These are phyloP conservation scores for Microbotryum intermedium DNA, from an alignment of 1,284 basidiomycete species.

Conservation along the genomic window DNA sequence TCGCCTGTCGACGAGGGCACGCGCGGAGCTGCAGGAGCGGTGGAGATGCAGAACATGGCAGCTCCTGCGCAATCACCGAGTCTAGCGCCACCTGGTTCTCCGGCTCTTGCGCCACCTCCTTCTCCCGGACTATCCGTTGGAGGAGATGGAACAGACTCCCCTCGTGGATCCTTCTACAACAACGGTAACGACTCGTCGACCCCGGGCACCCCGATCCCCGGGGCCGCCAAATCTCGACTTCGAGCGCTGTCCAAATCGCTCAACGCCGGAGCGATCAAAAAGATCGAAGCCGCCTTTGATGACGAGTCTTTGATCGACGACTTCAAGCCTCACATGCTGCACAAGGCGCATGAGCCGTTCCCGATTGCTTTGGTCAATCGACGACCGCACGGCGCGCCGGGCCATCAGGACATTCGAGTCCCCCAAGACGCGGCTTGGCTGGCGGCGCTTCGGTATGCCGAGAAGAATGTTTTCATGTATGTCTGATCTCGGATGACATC, in stretches of 20 bases:
- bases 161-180: not conserved
- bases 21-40: too few species aligned
- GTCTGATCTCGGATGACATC: constrained; percentile 24
- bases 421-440: constrained; percentile 71
- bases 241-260: constrained; percentile 29
- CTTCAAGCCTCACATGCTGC: constrained; percentile 51
- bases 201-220: constrained; percentile 12
- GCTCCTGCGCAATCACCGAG: too few species aligned
- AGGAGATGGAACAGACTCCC: not conserved
- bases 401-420: constrained; percentile 51
- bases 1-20: too few species aligned
- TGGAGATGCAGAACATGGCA: too few species aligned
- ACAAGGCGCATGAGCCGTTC: constrained; percentile 47
- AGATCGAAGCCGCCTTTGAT: constrained; percentile 45
- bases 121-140: too few species aligned
- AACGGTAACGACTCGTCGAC: constrained; percentile 1
- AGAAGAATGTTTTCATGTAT: constrained; percentile 60
- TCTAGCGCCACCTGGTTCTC: too few species aligned
- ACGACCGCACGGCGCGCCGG: constrained; percentile 54
- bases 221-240: constrained; percentile 9
- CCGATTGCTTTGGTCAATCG: constrained; percentile 65
- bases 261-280: constrained; percentile 43
- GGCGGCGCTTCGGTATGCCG: constrained; percentile 58
- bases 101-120: too few species aligned
- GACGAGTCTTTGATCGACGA: constrained; percentile 45